Base-by-base conservation (phyloP, 1,139 yeast genomes). In the Pichia sp. region DNA sequence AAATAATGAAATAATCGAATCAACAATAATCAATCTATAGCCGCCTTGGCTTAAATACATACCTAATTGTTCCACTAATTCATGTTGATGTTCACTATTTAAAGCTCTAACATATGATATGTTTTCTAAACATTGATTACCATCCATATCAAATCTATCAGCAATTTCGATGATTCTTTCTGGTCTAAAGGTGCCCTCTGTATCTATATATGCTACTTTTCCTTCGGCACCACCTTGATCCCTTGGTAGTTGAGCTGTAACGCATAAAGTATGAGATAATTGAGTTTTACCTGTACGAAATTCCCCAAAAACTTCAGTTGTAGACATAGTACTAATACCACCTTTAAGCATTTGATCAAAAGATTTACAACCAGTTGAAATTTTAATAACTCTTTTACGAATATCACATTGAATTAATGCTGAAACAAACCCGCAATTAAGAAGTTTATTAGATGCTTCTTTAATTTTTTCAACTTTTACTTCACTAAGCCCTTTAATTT, bases 221-320 rank as follows among this genome's bases (percentile, higher is more conserved):
- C 83, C 83, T 55, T 76, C 82, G 1, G 73, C 80, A 2, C 83
- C 83, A 5, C 82, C 82, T 63, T 72, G 59, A 4, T 64, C 66
- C 44, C 61, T 69, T 7, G 82, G 80, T 37, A 78, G 57, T 54
- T 78, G 84, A 3, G 81, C 68, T 1, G 82, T 72, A 3, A 78
- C 81, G 58, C 83, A 78, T 41, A 78, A 58, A 0, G 82, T 77
- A 51, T 77, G 82, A 2, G 81, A 74, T 59, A 78, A 59, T 54
- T 78, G 82, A 7, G 82, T 76, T 57, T 78, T 77, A 42, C 82
- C 82, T 50, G 82, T 76, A 46, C 83, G 64, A 52, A 74, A 78
- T 54, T 78, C 83, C 3, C 83, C 83, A 63, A 76, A 78, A 1
- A 78, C 83, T 54, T 78, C 83, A 0, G 80, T 76, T 30, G 78